phyloP scores from a whole-genome alignment of 108 stramenopile genomes.

The Mediolabrus comicus region DNA sequence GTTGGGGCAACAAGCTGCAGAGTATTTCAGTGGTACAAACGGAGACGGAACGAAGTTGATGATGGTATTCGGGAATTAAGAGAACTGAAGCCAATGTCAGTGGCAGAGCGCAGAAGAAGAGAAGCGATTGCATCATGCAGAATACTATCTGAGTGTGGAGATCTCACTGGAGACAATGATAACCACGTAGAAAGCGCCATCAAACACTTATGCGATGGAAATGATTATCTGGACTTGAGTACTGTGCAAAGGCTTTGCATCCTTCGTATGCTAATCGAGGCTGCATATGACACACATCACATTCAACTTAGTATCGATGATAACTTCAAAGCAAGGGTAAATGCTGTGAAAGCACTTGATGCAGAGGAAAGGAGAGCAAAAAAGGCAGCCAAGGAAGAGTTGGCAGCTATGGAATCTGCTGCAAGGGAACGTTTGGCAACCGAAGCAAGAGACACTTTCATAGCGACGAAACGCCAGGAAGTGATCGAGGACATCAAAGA shows the following conservation, averaged over 20 bases:
- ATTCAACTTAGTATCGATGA: conserved; percentile 72
- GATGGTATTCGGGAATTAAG: conserved; percentile 67
- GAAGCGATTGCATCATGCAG: conserved; percentile 56
- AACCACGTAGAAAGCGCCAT: conserved; percentile 52
- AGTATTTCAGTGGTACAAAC: conserved; percentile 78
- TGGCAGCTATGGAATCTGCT: conserved; percentile 60
- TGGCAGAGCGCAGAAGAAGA: conserved; percentile 69
- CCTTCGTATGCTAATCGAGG: conserved; percentile 75
- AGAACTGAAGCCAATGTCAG: conserved; percentile 60
- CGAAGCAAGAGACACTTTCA: conserved; percentile 68
- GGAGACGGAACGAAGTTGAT: conserved; percentile 80
- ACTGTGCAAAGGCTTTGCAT: conserved; percentile 65
- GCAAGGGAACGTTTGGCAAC: conserved; percentile 77
- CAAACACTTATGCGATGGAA: conserved; percentile 64
- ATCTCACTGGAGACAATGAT: conserved; percentile 12
- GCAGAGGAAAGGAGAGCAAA: conserved; percentile 76
- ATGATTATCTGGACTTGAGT: conserved; percentile 61
- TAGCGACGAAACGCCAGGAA: conserved; percentile 82
- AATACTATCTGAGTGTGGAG: conserved; percentile 71
- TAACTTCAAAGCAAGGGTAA: conserved; percentile 75
- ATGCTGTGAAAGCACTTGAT: conserved; percentile 80
- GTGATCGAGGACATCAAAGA: conserved; percentile 61
- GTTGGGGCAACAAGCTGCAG: conserved; percentile 71
- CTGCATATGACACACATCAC: conserved; percentile 76
- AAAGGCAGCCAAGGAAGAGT: conserved; percentile 75